phyloP scores from a whole-genome alignment of 148 eudicot genomes.

The Chenopodium album region DNA sequence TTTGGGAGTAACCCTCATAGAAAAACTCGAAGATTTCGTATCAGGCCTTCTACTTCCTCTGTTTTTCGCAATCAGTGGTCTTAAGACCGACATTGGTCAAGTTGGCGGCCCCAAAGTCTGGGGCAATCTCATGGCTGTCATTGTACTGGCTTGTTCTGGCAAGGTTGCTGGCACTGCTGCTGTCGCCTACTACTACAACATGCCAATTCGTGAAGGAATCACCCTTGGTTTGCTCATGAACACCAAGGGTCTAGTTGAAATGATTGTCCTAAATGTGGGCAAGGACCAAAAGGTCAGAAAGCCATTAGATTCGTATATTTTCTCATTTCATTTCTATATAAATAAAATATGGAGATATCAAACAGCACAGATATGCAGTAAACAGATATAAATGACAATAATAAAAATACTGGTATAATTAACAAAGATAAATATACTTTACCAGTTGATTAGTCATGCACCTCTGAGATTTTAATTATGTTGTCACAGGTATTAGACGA shows the following conservation, averaged over 20 bases:
- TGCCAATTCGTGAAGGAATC: slow-evolving; percentile 60
- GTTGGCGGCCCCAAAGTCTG: slow-evolving; percentile 30
- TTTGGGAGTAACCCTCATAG: slow-evolving; percentile 54
- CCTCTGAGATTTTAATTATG: neutral
- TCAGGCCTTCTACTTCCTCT: slow-evolving; percentile 68
- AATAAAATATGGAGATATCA: neutral
- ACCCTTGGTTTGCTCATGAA: slow-evolving; percentile 68
- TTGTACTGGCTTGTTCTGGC: slow-evolving; percentile 40
- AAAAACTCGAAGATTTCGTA: slow-evolving; percentile 71
- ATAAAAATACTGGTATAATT: neutral
- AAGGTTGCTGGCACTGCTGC: slow-evolving; percentile 51
- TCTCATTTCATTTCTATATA: neutral
- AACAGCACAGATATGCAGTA: neutral
- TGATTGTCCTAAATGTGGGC: slow-evolving; percentile 92
- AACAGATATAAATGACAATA: neutral
- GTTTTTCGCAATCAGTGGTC: slow-evolving; percentile 65
- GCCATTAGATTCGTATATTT: neutral
- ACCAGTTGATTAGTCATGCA: neutral
- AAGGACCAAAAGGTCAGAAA: slow-evolving; percentile 75
- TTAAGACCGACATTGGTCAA: slow-evolving; percentile 43
- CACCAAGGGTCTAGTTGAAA: slow-evolving; percentile 89
- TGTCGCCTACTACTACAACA: slow-evolving; percentile 42
- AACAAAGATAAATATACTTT: neutral
- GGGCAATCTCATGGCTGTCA: slow-evolving; percentile 33
- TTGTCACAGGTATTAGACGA: slow-evolving; percentile 64